phyloP scores from a whole-genome alignment of 2,329 filamentous ascomycete species.

The Aspergillus tanneri region DNA sequence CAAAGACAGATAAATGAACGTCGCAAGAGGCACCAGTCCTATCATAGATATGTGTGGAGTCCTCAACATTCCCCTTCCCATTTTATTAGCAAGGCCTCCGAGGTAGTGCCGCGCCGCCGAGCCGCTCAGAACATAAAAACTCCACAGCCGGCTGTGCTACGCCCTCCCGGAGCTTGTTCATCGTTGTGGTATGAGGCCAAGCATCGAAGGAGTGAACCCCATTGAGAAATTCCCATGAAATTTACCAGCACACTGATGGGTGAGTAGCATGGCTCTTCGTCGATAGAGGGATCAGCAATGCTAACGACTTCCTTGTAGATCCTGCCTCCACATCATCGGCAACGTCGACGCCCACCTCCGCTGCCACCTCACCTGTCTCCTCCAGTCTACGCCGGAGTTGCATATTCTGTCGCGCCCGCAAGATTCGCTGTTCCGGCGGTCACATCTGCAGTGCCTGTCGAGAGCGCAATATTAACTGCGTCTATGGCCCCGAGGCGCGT shows the following conservation, averaged over 20 bases:
- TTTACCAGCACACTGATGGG: not conserved
- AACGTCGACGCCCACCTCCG: not conserved
- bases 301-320: not conserved
- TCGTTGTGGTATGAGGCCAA: too few species aligned
- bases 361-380: too few species aligned
- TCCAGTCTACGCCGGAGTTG: slow-evolving; percentile 3
- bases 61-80: too few species aligned
- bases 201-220: not conserved
- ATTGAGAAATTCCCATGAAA: not conserved
- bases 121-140: too few species aligned
- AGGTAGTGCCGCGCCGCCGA: too few species aligned
- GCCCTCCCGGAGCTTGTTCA: too few species aligned
- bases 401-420: slow-evolving; percentile 5
- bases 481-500: slow-evolving; percentile 1
- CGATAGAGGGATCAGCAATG: not conserved
- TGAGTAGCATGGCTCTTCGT: not conserved
- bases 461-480: slow-evolving; percentile 2
- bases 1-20: not conserved
- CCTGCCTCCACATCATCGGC: not conserved
- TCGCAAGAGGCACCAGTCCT: not conserved
- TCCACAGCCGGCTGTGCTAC: too few species aligned
- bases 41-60: not conserved
- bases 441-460: slow-evolving; percentile 5
- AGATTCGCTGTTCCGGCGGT: slow-evolving; percentile 6
- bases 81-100: too few species aligned